Conservation (phyloP, 352 stramenopile genomes). For the Globisporangium canariense region DNA sequence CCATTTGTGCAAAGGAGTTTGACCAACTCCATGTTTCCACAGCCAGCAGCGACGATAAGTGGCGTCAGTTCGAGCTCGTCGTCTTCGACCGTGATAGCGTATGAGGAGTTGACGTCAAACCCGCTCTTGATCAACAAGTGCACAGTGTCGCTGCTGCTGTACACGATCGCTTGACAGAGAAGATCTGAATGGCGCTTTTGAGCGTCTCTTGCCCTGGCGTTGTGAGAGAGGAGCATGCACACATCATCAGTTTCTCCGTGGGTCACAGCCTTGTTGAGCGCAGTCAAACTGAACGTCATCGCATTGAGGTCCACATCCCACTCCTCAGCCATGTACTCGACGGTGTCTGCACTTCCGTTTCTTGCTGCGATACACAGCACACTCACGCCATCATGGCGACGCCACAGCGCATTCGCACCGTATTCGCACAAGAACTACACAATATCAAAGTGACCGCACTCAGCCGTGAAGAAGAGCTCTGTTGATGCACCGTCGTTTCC, state of each 20-base stretch:
- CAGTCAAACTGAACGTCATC: background rate
- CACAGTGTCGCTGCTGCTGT: too few species aligned
- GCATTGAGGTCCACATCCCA: background rate
- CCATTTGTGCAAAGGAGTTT: background rate
- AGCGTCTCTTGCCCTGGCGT: background rate
- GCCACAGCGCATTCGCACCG: background rate
- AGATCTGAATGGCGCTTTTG: background rate
- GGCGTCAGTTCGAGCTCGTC: background rate
- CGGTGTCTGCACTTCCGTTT: background rate
- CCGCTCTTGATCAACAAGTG: too few species aligned
- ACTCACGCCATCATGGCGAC: background rate
- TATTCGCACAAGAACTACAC: conserved; percentile 1
- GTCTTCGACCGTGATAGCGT: too few species aligned
- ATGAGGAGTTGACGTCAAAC: too few species aligned
- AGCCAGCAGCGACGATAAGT: background rate
- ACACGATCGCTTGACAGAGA: background rate
- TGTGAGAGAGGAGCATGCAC: background rate
- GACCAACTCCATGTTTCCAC: background rate
- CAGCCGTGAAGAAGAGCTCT: background rate
- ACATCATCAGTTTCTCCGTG: background rate
- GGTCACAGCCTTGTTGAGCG: background rate
- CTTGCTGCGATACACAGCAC: background rate
- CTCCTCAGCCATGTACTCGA: conserved; percentile 5
- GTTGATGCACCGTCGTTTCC: background rate
- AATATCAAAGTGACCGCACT: background rate